A percentile compares a stretch with the other conserved stretches of the same genome.
Evolutionary conservation across 768 basidiomycete species (phyloP).

Genomic region (Lentinus tigrinus): DNA sequence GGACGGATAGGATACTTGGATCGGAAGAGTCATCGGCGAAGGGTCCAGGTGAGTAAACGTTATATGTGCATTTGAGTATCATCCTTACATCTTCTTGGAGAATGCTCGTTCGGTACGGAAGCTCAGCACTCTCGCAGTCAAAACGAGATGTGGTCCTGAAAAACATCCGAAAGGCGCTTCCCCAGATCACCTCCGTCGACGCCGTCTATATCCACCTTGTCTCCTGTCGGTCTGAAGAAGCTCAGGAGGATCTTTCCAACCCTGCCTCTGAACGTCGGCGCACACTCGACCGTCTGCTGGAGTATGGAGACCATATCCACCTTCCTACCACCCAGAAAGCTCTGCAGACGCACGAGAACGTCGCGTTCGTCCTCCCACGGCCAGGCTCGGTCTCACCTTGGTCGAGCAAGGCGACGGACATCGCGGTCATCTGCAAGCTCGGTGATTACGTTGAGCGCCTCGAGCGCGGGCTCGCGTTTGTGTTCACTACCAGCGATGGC

Average conservation of each 20-base stretch:
- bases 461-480: slow-evolving; percentile 79
- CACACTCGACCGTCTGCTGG: slow-evolving; percentile 69
- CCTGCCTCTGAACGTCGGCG: slow-evolving; percentile 43
- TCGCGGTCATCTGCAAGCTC: slow-evolving; percentile 84
- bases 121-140: slow-evolving; percentile 69
- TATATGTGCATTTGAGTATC: too few species aligned
- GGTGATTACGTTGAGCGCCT: slow-evolving; percentile 69
- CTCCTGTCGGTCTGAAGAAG: slow-evolving; percentile 48
- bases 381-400: slow-evolving; percentile 95
- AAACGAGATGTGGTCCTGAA: slow-evolving; percentile 69
- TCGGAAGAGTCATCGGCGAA: too few species aligned
- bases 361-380: slow-evolving; percentile 77
- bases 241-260: slow-evolving; percentile 48
- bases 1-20: too few species aligned
- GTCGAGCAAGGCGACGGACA: slow-evolving; percentile 99
- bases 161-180: slow-evolving; percentile 50
- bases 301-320: slow-evolving; percentile 79
- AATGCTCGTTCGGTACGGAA: slow-evolving; percentile 81
- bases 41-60: too few species aligned
- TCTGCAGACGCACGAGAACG: slow-evolving; percentile 36
- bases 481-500: slow-evolving; percentile 49
- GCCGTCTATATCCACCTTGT: slow-evolving; percentile 87
- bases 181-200: slow-evolving; percentile 67
- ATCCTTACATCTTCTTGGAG: too few species aligned
- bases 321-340: slow-evolving; percentile 42